These are phyloP conservation scores for Amanita phalloides DNA, from an alignment of 768 basidiomycete genomes.

Conservation along the genomic window DNA sequence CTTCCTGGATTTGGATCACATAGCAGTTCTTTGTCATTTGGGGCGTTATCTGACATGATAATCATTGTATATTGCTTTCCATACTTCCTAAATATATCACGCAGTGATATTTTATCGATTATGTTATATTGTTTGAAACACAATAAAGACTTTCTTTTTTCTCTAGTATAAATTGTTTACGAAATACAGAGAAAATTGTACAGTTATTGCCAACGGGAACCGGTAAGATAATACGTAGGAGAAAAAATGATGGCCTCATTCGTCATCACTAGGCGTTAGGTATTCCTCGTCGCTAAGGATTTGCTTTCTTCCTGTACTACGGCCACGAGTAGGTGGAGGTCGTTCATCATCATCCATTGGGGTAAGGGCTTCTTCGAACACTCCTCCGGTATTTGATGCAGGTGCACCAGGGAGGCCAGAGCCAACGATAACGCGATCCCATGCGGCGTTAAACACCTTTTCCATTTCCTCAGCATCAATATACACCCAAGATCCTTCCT, in stretches of 20 bases:
- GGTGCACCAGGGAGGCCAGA: slow-evolving; percentile 69
- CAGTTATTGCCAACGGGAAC: background rate
- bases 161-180: background rate
- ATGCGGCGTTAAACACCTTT: slow-evolving; percentile 70
- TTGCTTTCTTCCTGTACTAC: slow-evolving; percentile 57
- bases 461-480: slow-evolving; percentile 93
- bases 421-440: slow-evolving; percentile 50
- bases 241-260: slow-evolving; percentile 20
- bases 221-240: background rate
- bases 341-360: slow-evolving; percentile 79
- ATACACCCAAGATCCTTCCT: slow-evolving; percentile 93
- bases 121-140: background rate
- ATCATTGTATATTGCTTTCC: background rate
- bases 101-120: background rate
- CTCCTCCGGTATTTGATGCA: slow-evolving; percentile 15
- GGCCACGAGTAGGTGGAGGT: slow-evolving; percentile 39
- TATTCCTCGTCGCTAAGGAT: slow-evolving; percentile 67
- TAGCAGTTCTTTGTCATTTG: background rate
- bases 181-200: slow-evolving; percentile 3
- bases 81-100: background rate
- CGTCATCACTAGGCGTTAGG: slow-evolving; percentile 69
- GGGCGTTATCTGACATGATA: background rate
- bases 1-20: background rate
- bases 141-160: background rate
- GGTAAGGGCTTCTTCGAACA: slow-evolving; percentile 45